Base-by-base conservation (phyloP, 2,329 filamentous ascomycete species). In the Aspergillus ibericus region DNA sequence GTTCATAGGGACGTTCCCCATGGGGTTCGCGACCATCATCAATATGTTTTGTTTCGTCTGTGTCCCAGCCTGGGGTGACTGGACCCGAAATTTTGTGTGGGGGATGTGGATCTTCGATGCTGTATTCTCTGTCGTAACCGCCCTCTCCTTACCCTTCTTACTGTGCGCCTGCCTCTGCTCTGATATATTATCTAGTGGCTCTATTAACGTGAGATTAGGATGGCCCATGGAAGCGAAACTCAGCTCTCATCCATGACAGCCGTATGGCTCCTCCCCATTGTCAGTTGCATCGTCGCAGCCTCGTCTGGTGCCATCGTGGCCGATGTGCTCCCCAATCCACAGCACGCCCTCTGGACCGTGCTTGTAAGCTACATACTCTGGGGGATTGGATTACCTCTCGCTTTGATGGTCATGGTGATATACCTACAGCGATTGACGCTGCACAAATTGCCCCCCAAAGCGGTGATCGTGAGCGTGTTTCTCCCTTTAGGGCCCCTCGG, bases 381-480 rank as follows among this genome's bases (percentile, higher is more conserved):
- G 87, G 88, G 88, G 0, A 84, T 88, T 53, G 85, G 87, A 2
- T 76, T 82, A 1, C 82, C 83, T 0, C 74, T 91, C 47, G 83
- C 87, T 0, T 80, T 88, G 72, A 83, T 84, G 61, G 82, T 89
- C 7, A 79, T 90, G 42, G 85, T 84, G 5, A 83, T 91, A 49
- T 91, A 91, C 74, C 88, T 89, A 63, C 84, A 88, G 58, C 85
- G 88, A 13, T 78, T 92, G 22, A 86, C 84, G 2, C 71, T 90
- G 2, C 83, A 91, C 73, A 85, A 86, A 40, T 77, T 91, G n/a
- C 88, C 88, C 0, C 83, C 87, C 1, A 83, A 83, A 60, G 87
- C 88, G 61, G 83, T 88, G 55, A 87, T 91, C 44, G 86, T 90
- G 9, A 88, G 83, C 3, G 84, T 86, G 1, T 90, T 90, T 66